Percentiles rank a stretch among this genome's conserved stretches.
Evolutionary conservation across 352 stramenopile genomes (phyloP).

Genomic region (Globisporangium parvum): DNA sequence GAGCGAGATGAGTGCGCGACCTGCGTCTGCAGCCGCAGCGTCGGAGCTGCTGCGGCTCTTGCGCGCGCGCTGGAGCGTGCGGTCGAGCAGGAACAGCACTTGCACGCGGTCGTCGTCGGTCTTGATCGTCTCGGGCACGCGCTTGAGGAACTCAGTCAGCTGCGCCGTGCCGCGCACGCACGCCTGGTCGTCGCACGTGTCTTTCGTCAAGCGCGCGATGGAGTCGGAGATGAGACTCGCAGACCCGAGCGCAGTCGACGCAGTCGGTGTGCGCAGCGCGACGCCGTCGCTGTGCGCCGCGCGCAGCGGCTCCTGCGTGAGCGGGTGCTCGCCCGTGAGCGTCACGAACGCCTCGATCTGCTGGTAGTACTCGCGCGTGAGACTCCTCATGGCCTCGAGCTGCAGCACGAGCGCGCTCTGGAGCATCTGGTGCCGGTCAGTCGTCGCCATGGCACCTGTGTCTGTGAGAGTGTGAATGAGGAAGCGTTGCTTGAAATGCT

Average conservation of each 20-base stretch:
- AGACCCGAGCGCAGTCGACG: slow-evolving; percentile 12
- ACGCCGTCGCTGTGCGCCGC: slow-evolving; percentile 19
- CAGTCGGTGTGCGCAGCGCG: slow-evolving; percentile 21
- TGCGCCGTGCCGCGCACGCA: slow-evolving; percentile 26
- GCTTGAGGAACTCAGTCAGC: slow-evolving; percentile 36
- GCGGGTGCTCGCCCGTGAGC: slow-evolving; percentile 40
- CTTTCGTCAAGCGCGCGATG: slow-evolving; percentile 26
- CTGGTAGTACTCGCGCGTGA: slow-evolving; percentile 53
- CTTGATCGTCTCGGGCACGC: slow-evolving; percentile 25
- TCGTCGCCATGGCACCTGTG: background rate
- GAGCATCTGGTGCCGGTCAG: slow-evolving; percentile 26
- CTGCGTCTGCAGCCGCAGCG: background rate
- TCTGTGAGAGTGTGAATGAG: background rate
- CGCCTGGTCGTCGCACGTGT: slow-evolving; percentile 33
- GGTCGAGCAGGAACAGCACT: slow-evolving; percentile 50
- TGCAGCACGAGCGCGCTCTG: slow-evolving; percentile 62
- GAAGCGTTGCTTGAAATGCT: background rate
- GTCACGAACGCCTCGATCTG: slow-evolving; percentile 61
- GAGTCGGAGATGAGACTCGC: slow-evolving; percentile 37
- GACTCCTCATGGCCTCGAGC: slow-evolving; percentile 31
- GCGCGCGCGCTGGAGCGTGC: slow-evolving; percentile 26
- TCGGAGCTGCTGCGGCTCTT: slow-evolving; percentile 4
- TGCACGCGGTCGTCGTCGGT: slow-evolving; percentile 50
- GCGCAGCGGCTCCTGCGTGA: slow-evolving; percentile 22
- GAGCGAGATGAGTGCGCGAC: slow-evolving; percentile 20